Conservation (phyloP, 106 monocot genomes). For the Platanthera guangdongensis region DNA sequence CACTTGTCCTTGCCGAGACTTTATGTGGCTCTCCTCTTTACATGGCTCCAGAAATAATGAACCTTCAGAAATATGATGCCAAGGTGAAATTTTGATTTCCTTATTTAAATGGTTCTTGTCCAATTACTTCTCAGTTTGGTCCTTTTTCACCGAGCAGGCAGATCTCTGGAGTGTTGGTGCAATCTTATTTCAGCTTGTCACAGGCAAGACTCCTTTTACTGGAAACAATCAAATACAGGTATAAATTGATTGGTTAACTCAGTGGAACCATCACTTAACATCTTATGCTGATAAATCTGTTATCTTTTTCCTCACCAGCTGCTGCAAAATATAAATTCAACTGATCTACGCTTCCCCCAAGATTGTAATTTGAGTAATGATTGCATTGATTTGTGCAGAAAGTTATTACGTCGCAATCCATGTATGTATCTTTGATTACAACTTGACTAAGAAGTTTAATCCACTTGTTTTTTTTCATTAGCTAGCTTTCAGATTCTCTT, state of each 20-base stretch:
- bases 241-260: conserved; percentile 6
- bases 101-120: not conserved
- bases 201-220: conserved; percentile 75
- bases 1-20: conserved; percentile 79
- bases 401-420: conserved; percentile 76
- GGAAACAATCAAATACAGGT: conserved; percentile 91
- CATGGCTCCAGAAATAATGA: conserved; percentile 99
- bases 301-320: conserved; percentile 42
- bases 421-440: conserved; percentile 30
- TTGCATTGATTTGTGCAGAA: conserved; percentile 89
- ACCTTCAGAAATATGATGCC: conserved; percentile 89
- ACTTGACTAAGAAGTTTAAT: not conserved
- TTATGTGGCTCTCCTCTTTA: conserved; percentile 96
- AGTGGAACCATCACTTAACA: not conserved
- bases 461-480: not conserved
- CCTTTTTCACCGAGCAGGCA: conserved; percentile 41
- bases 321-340: conserved; percentile 81
- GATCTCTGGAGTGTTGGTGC: conserved; percentile 86
- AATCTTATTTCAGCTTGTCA: conserved; percentile 70
- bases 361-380: conserved; percentile 50
- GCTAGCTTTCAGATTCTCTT: not conserved
- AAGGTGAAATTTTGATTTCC: conserved; percentile 45
- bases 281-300: conserved; percentile 6
- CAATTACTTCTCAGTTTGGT: not conserved
- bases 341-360: conserved; percentile 56